Evolutionary conservation across 192 early-diverging fungal genomes (phyloP).

Genomic region (Dissophora globulifera): DNA sequence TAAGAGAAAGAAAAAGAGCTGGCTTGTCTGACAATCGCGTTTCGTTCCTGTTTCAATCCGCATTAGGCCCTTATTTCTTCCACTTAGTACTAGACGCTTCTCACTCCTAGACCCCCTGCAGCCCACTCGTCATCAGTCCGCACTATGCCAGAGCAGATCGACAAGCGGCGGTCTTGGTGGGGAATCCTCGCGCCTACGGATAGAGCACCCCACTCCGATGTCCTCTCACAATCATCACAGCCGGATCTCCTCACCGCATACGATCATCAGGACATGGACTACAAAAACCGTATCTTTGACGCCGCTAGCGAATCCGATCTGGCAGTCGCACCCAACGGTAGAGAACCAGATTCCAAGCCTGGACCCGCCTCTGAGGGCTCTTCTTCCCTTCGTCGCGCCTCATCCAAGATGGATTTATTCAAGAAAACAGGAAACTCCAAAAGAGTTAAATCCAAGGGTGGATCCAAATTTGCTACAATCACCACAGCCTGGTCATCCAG

Average conservation of each 20-base stretch:
- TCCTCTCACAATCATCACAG: constrained; percentile 10
- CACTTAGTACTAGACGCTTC: neutral
- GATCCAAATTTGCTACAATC: constrained; percentile 48
- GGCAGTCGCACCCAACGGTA: neutral
- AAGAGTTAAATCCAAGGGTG: constrained; percentile 23
- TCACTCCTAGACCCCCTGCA: neutral
- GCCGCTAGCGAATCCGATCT: constrained; percentile 2
- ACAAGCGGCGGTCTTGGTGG: constrained; percentile 51
- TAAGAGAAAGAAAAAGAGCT: no score
- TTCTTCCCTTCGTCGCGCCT: constrained; percentile 16
- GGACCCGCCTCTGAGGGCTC: neutral
- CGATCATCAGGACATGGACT: constrained; percentile 10
- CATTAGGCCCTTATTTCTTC: neutral
- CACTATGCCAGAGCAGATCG: constrained; percentile 45
- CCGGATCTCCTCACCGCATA: constrained; percentile 17
- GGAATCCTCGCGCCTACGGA: constrained; percentile 30
- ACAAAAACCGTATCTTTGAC: constrained; percentile 16
- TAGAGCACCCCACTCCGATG: neutral
- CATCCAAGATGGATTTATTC: constrained; percentile 48
- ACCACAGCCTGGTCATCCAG: constrained; percentile 37
- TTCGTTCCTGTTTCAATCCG: neutral
- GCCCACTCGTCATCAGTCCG: neutral
- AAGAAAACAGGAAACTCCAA: constrained; percentile 31
- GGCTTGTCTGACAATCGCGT: no score
- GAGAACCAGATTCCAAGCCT: neutral